Conservation (phyloP, 2,329 filamentous ascomycete species). For the Parastagonospora avenae region DNA sequence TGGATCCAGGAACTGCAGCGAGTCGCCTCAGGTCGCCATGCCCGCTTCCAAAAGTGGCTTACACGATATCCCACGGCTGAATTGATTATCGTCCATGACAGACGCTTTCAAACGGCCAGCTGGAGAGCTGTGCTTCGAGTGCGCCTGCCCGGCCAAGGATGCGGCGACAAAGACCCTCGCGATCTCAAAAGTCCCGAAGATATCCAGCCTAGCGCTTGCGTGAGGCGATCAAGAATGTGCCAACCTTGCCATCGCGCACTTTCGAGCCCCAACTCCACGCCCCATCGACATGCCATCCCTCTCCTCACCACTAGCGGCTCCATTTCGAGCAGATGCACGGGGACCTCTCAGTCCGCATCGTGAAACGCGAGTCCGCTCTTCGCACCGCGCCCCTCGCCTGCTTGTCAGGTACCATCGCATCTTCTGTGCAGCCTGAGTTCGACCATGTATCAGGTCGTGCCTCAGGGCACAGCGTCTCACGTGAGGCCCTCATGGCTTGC, state of each 20-base stretch:
- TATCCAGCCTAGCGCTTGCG: too few relatives aligned
- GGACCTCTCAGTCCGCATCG: slow-evolving; percentile 3
- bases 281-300: not conserved
- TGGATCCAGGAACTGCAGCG: slow-evolving; percentile 29
- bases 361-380: slow-evolving; percentile 10
- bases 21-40: slow-evolving; percentile 23
- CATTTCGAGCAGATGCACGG: slow-evolving; percentile 7
- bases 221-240: not conserved
- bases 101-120: not conserved
- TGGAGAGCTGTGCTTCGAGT: too few relatives aligned
- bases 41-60: slow-evolving; percentile 20
- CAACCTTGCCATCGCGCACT: not conserved
- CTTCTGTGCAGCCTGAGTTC: not conserved
- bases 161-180: too few relatives aligned
- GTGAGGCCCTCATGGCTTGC: slow-evolving; percentile 10
- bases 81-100: slow-evolving; percentile 16
- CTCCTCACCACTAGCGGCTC: not conserved
- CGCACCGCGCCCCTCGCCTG: not conserved
- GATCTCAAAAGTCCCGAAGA: too few relatives aligned
- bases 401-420: slow-evolving; percentile 1
- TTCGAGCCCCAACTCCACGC: not conserved
- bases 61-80: slow-evolving; percentile 15
- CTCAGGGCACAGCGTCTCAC: slow-evolving; percentile 10
- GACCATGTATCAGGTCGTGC: not conserved
- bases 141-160: too few relatives aligned